These are phyloP conservation scores for Stephania cephalantha DNA, from an alignment of 164 flowering plant species.

Conservation along the genomic window DNA sequence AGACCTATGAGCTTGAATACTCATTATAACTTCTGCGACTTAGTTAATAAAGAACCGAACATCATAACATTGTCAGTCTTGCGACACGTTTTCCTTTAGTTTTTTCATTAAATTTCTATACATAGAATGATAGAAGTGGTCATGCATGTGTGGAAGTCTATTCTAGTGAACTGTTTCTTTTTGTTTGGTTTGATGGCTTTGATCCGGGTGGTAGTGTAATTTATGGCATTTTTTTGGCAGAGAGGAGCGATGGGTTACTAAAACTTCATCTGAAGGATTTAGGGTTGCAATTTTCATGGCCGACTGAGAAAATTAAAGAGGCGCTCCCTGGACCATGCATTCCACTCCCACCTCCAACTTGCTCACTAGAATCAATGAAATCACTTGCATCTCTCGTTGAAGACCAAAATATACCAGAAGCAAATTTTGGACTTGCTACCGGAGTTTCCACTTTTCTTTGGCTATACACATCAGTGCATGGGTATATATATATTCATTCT, in stretches of 20 bases:
- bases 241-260: conserved; percentile 38
- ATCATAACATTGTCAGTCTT: background rate
- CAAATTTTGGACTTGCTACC: conserved; percentile 61
- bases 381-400: conserved; percentile 49
- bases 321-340: conserved; percentile 29
- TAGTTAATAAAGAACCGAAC: background rate
- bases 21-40: too few species aligned
- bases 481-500: conserved; percentile 33
- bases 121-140: background rate
- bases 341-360: conserved; percentile 37
- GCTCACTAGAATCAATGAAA: conserved; percentile 41
- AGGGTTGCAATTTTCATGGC: conserved; percentile 76
- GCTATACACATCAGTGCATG: conserved; percentile 68
- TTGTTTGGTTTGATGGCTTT: background rate
- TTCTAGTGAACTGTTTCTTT: background rate
- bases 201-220: background rate
- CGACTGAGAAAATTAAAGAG: conserved; percentile 48
- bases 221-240: conserved; percentile 23
- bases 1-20: too few species aligned
- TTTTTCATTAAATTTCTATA: background rate
- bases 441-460: conserved; percentile 82
- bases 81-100: too few species aligned
- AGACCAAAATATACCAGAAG: conserved; percentile 73
- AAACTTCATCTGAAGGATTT: conserved; percentile 65
- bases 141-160: background rate